These are phyloP conservation scores for Dryas octopetala DNA, from an alignment of 306 rosid genomes.

Conservation along the genomic window DNA sequence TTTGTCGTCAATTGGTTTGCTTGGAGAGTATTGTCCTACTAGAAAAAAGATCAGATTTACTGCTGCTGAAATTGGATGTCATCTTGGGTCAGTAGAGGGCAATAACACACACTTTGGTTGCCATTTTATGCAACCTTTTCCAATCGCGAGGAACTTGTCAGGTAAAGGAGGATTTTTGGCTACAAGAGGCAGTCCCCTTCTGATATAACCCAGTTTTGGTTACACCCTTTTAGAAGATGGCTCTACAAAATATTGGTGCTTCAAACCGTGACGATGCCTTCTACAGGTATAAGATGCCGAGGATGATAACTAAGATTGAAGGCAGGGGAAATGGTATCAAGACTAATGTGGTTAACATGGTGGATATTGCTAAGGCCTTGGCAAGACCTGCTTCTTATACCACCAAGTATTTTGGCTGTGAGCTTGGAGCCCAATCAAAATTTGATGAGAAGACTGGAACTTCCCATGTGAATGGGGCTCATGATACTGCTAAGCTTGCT, in stretches of 20 bases:
- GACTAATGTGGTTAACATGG: constrained; percentile 77
- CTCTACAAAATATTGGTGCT: constrained; percentile 80
- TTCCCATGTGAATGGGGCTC: constrained; percentile 73
- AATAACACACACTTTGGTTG: constrained; percentile 28
- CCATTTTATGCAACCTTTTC: constrained; percentile 38
- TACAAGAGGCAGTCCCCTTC: constrained; percentile 22
- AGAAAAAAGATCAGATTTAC: constrained; percentile 51
- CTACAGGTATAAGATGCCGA: constrained; percentile 92
- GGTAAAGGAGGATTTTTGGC: not conserved
- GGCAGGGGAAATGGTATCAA: constrained; percentile 89
- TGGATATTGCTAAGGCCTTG: constrained; percentile 83
- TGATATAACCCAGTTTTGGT: constrained; percentile 5
- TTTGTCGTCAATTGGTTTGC: constrained; percentile 61
- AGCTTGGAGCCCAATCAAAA: constrained; percentile 84
- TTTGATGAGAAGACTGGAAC: constrained; percentile 79
- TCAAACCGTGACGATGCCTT: constrained; percentile 83
- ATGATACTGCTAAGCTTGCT: constrained; percentile 76
- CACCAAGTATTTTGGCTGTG: constrained; percentile 76
- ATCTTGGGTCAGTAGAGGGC: constrained; percentile 38
- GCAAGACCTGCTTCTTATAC: constrained; percentile 82
- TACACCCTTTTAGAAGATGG: constrained; percentile 42
- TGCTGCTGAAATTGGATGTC: constrained; percentile 36
- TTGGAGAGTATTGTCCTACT: constrained; percentile 66
- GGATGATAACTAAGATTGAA: constrained; percentile 77
- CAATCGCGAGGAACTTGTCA: constrained; percentile 2